Evolutionary conservation across 164 flowering plant genomes (phyloP), one percentile per base, ranked within the genome.

Genomic region (Amborella trichopoda): DNA sequence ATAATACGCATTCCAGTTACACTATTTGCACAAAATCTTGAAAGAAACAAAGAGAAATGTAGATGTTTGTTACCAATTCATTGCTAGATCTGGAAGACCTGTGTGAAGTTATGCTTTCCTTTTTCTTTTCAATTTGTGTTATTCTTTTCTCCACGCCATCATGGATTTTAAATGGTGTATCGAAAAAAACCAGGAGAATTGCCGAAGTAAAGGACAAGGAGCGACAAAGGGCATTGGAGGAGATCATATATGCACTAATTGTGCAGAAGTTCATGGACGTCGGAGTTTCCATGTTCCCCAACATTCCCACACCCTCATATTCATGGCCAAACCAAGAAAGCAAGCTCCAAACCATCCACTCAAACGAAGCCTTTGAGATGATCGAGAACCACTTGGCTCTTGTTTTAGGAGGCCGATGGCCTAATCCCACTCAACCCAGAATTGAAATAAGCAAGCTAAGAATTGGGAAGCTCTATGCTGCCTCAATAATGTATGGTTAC

Each of bases 181-280:
- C n/a, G n/a, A n/a, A n/a, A n/a, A n/a, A n/a, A n/a, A n/a, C 52
- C 76, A 90, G 98, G 89, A 79, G 95, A 73, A 86, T 83, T 49
- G 83, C 91, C 44, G 85, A 83, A 67, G 81, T 90, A 37, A 79
- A 58, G 66, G 81, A 80, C 51, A 81, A 79, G 48, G 98, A 90
- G 44, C 70, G 70, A 51, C 72, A 64, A 26, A 75, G 65, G 48
- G 48, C 76, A 19, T 41, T 86, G 56, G 89, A 77, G 60, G 98
- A 90, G 58, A 83, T 86, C 37, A 58, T 81, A 37, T 90, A 90
- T 67, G 81, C 88, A 68, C 52, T 79, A 63, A 62, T 81, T 46
- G 83, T 81, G 5, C 85, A 76, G 27, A 83, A 74, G 41, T 90
- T 90, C 62, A 48, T 72, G 16, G 94, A 80, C 5, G 70, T 67